Evolutionary conservation across 208 protist species (phyloP).

Genomic region (Borovskyia barvae): DNA sequence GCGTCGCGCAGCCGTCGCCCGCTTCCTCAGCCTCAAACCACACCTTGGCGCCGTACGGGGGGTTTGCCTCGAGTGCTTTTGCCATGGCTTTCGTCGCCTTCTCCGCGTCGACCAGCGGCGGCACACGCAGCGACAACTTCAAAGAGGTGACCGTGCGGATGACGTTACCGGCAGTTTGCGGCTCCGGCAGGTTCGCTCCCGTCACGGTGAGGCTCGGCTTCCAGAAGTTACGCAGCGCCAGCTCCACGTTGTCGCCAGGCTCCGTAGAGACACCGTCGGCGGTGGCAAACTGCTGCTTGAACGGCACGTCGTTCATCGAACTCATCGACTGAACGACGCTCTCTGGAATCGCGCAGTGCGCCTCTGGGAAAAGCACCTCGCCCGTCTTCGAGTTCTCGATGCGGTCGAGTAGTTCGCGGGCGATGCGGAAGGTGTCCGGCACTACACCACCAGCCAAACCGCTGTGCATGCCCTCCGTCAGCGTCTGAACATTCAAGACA

Average conservation of each 20-base stretch:
- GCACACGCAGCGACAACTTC: slow-evolving; percentile 93
- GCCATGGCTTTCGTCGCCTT: slow-evolving; percentile 52
- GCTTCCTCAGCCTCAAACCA: slow-evolving; percentile 56
- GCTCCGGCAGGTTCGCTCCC: slow-evolving; percentile 87
- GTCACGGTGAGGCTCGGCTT: slow-evolving; percentile 91
- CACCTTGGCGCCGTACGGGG: slow-evolving; percentile 93
- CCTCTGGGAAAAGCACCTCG: slow-evolving; percentile 78
- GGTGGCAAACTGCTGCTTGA: slow-evolving; percentile 63
- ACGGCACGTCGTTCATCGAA: slow-evolving; percentile 59
- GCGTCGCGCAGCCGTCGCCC: slow-evolving; percentile 85
- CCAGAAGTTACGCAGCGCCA: slow-evolving; percentile 92
- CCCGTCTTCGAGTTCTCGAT: slow-evolving; percentile 93
- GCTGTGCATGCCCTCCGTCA: slow-evolving; percentile 92
- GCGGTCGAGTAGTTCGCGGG: slow-evolving; percentile 81
- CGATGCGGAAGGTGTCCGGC: slow-evolving; percentile 94
- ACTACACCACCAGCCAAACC: slow-evolving; percentile 94
- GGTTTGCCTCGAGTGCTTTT: slow-evolving; percentile 74
- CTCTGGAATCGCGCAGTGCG: slow-evolving; percentile 89
- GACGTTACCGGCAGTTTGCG: slow-evolving; percentile 91
- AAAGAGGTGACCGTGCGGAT: slow-evolving; percentile 84
- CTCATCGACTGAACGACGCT: slow-evolving; percentile 50
- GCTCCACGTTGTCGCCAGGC: slow-evolving; percentile 64
- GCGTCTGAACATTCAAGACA: slow-evolving; percentile 78
- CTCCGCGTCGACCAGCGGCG: slow-evolving; percentile 75
- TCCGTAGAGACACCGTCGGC: slow-evolving; percentile 34